Base-by-base conservation (phyloP, 306 rosid genomes). In the Betula pendula region DNA sequence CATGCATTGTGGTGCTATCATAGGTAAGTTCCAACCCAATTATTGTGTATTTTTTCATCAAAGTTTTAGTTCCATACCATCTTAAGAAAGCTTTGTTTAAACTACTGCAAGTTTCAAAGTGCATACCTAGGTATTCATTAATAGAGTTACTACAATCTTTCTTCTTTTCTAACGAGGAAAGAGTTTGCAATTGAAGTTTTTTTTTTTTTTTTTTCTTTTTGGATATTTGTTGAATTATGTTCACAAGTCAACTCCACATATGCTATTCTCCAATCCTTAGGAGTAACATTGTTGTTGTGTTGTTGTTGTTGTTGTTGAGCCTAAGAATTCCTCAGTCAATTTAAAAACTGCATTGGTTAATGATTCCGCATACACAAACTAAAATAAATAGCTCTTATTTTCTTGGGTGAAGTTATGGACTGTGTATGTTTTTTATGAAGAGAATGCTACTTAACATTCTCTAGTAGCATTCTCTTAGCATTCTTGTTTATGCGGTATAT, bases 1-100 rank as follows among this genome's bases (percentile, higher is more conserved):
- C 83, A 82, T 96, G 97, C 98, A 96, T 66, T 96, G 98, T 59
- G 99, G 99, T 68, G 89, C 97, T 72, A 96, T 96, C 75, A 96
- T 96, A 80, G 96, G 99, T 91, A 81, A 79, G 75, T 29, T 75
- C 68, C 81, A 24, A 66, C 68, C 67, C 47, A 66, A 15, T 53
- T 20, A 17, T 27, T 3, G 60, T 45, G 13, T 45, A 7, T 40
- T 16, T 22, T 12, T 27, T 60, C 58, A 48, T 35, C 27, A 7
- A 7, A 69, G 20, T 42, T 75, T 68, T 31, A 3, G 38, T 77
- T 71, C 59, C 65, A 16, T 24, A 29, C 13, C 16, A 17, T 24
- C 51, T 38, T 74, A 47, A 22, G 20, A 75, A 10, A 53, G 67
- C 25, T 29, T 11, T 25, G 15, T 74, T 72, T 53, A 50, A 71